Percentiles rank a stretch among this genome's conserved stretches.
Evolutionary conservation across 106 monocot genomes (phyloP).

Genomic region (Ottelia alismoides): DNA sequence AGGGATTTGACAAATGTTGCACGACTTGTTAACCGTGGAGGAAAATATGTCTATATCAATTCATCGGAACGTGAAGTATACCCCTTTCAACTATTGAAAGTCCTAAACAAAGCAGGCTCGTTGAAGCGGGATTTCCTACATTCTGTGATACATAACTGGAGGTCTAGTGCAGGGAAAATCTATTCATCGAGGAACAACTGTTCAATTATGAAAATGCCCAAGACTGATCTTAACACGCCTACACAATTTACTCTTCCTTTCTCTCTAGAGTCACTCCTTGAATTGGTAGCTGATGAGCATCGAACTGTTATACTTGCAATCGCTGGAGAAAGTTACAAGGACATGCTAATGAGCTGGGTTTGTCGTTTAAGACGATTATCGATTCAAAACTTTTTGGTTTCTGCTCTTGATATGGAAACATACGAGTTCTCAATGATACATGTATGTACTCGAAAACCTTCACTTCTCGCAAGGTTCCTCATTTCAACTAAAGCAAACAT

Average conservation of each 20-base stretch:
- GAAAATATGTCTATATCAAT: slow-evolving; percentile 30
- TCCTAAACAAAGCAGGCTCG: slow-evolving; percentile 5
- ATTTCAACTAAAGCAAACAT: too few species aligned
- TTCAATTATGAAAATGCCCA: slow-evolving; percentile 7
- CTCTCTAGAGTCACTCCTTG: slow-evolving; percentile 49
- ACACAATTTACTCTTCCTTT: slow-evolving; percentile 26
- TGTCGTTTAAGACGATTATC: slow-evolving; percentile 57
- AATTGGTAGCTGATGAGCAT: slow-evolving; percentile 49
- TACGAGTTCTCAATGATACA: slow-evolving; percentile 74
- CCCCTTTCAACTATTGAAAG: not conserved
- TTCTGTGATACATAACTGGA: slow-evolving; percentile 3
- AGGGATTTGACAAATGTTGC: slow-evolving; percentile 1
- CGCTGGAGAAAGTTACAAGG: slow-evolving; percentile 77
- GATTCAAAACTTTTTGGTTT: slow-evolving; percentile 66
- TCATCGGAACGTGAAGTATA: slow-evolving; percentile 9
- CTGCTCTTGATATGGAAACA: slow-evolving; percentile 79
- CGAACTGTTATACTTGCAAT: slow-evolving; percentile 72
- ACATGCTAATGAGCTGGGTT: slow-evolving; percentile 98
- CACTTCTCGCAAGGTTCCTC: too few species aligned
- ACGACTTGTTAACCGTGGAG: slow-evolving; percentile 38
- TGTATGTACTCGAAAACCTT: too few species aligned
- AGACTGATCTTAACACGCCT: slow-evolving; percentile 14
- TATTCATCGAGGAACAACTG: too few species aligned
- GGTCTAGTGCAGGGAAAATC: not conserved
- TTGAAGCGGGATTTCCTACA: too few species aligned